A percentile compares a stretch with the other conserved stretches of the same genome.
These are phyloP conservation scores for Teratosphaeria nubilosa DNA, from an alignment of 2,329 filamentous ascomycete species.

Conservation along the genomic window DNA sequence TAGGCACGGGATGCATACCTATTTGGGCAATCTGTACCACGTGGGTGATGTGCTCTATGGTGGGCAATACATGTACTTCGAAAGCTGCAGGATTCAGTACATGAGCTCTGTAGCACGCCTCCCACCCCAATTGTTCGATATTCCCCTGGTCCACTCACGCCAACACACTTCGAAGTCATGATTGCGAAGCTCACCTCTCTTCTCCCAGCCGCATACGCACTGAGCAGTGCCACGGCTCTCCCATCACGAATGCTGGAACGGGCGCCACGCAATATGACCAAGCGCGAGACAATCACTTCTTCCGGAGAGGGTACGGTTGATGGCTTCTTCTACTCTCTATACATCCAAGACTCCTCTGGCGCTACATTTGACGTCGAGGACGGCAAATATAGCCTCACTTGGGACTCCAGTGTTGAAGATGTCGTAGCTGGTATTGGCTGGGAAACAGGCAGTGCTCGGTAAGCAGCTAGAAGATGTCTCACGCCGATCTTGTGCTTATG, in stretches of 20 bases:
- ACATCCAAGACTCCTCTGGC: constrained; percentile 6
- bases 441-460: constrained; percentile 1
- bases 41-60: neutral
- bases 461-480: neutral
- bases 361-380: constrained; percentile 3
- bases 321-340: constrained; percentile 9
- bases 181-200: neutral
- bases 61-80: neutral
- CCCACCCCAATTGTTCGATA: neutral
- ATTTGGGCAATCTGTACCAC: neutral
- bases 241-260: neutral
- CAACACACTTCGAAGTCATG: neutral
- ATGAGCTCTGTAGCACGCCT: neutral
- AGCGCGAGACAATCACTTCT: neutral
- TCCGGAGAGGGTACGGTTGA: constrained; percentile 2
- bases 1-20: neutral
- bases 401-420: constrained; percentile 5
- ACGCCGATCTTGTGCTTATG: neutral
- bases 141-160: neutral
- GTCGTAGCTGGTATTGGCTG: constrained; percentile 4
- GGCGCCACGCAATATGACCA: neutral
- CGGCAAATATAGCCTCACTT: constrained; percentile 5
- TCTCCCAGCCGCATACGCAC: neutral
- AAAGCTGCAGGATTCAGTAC: neutral
- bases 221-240: neutral